Conservation (phyloP, 306 rosid species). For the Vachellia pachyceras region DNA sequence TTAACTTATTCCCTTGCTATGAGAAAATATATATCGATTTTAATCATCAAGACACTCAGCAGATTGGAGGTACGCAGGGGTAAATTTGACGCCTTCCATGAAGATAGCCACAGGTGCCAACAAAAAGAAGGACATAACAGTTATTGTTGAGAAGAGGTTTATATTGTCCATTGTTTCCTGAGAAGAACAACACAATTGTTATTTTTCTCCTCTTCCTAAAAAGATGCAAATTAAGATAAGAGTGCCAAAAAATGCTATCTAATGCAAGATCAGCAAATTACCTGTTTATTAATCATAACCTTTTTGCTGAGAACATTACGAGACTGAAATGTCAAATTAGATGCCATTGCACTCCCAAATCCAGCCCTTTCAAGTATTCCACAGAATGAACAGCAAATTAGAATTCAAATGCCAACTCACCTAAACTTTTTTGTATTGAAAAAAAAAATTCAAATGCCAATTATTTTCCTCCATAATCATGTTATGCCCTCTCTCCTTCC, state of each 20-base stretch:
- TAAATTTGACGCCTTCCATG: constrained; percentile 88
- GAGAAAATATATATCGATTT: constrained; percentile 13
- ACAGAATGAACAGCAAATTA: constrained; percentile 33
- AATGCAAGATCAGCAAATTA: constrained; percentile 32
- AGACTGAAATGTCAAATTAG: constrained; percentile 91
- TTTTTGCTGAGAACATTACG: constrained; percentile 99
- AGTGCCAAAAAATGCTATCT: constrained; percentile 20
- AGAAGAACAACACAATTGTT: constrained; percentile 45
- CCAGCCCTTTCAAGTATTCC: constrained; percentile 74
- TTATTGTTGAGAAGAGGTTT: constrained; percentile 91
- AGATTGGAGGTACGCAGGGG: constrained; percentile 77
- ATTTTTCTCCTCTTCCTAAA: neutral
- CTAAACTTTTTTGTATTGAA: too few relatives aligned
- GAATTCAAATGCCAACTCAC: too few relatives aligned
- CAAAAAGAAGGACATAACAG: constrained; percentile 92
- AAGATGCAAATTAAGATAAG: neutral
- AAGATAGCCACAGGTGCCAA: constrained; percentile 78
- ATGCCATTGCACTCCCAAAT: constrained; percentile 99
- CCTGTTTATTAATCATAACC: constrained; percentile 91
- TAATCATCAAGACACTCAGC: constrained; percentile 61
- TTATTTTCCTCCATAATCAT: constrained; percentile 11
- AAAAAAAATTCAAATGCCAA: too few relatives aligned
- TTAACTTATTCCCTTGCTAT: constrained; percentile 15
- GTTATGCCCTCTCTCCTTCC: neutral
- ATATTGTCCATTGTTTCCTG: constrained; percentile 96